A percentile compares a stretch with the other conserved stretches of the same genome.
Evolutionary conservation across 148 eudicot genomes (phyloP).

Genomic region (Mesembryanthemum crystallinum): DNA sequence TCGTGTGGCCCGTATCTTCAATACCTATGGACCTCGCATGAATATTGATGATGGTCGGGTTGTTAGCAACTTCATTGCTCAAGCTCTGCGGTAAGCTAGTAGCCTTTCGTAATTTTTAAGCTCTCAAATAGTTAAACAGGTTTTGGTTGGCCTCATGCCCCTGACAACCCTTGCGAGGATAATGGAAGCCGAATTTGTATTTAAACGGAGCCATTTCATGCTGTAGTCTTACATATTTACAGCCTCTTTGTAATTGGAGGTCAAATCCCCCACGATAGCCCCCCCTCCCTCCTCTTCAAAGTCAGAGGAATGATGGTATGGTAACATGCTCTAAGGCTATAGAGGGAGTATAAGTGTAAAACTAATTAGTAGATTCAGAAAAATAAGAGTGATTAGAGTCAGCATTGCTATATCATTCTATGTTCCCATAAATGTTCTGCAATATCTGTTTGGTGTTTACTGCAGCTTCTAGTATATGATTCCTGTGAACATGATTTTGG

Average conservation of each 20-base stretch:
- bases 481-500: not conserved
- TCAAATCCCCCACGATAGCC: no score
- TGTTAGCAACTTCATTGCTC: slow-evolving; percentile 98
- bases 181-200: not conserved
- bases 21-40: slow-evolving; percentile 99
- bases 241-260: not conserved
- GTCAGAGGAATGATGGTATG: no score
- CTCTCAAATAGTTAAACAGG: not conserved
- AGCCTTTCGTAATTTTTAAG: not conserved
- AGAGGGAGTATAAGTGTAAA: no score
- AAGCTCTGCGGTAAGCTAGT: slow-evolving; percentile 72
- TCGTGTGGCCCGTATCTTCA: slow-evolving; percentile 93
- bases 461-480: not conserved
- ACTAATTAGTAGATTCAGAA: no score
- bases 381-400: no score
- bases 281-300: no score
- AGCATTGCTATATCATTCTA: no score
- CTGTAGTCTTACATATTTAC: not conserved
- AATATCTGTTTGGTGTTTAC: no score
- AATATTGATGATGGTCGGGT: slow-evolving; percentile 98
- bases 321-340: no score
- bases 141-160: not conserved
- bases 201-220: not conserved
- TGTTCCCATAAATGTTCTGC: not conserved
- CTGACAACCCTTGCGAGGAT: not conserved